Base-by-base conservation (phyloP, 2,329 filamentous ascomycete species). In the Verticillium klebahnii region DNA sequence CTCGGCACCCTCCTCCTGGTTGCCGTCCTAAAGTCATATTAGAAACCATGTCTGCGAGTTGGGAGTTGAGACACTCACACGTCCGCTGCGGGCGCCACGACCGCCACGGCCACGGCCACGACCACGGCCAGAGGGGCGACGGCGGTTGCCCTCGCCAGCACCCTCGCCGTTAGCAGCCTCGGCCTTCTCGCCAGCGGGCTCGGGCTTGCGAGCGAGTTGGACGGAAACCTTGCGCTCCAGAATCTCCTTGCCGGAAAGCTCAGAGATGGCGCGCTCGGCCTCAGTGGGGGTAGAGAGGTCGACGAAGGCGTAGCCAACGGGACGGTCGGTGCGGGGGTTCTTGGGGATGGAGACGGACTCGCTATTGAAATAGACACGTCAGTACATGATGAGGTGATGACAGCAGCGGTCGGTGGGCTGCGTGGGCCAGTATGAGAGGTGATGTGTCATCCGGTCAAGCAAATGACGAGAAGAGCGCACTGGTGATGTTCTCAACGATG, bases 331-430 rank as follows among this genome's bases (percentile, higher is more conserved):
- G 79, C 95, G 94, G 76, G 95, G 95, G 85, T 99, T 98, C 87
- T 96, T 97, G 70, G 95, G 95, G 80, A 99, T 99, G 71, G 95
- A 98, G 78, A 94, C 94, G 79, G 92, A 96, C 85, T 99, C 95
- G 80, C 95, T 98, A 74, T 23, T 1, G 19, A 45, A 17, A 45
- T 17, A 11, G 19, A 12, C 45, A 25, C n/a, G 45, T 50, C 19
- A 50, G 45, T n/a, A 50, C 9, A 12, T 23, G 19, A 23, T 50
- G 15, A 8, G 6, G 4, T 23, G n/a, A 50, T 23, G n/a, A n/a
- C 19, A 11, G 8, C 23, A 4, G 9, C 23, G 8, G n/a, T 50
- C 23, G 11, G 19, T 9, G 5, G 3, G 45, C 8, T 23, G 14
- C 25, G n/a, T 50, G 45, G 19, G 45, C n/a, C 19, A 23, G 19